Conservation (phyloP, 2,329 filamentous ascomycete species). For the Biscogniauxia mediterranea region DNA sequence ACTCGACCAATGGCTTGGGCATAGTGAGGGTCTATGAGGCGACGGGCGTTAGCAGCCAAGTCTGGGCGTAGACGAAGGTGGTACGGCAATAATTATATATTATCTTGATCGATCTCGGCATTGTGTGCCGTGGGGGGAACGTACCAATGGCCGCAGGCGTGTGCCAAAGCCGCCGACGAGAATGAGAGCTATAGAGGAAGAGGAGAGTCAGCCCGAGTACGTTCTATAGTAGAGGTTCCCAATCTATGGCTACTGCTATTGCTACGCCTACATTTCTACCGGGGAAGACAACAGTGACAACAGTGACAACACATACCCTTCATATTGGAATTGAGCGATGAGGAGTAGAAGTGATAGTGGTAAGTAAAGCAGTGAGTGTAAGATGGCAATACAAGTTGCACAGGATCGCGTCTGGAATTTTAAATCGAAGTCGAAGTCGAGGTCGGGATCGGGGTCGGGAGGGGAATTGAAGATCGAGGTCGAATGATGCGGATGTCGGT, state of each 20-base stretch:
- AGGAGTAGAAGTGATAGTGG: neutral
- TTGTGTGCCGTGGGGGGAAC: slow-evolving; percentile 32
- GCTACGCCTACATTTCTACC: neutral
- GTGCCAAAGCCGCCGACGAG: slow-evolving; percentile 99
- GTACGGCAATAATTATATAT: slow-evolving; percentile 2
- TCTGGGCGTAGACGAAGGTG: slow-evolving; percentile 7
- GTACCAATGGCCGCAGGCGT: slow-evolving; percentile 90
- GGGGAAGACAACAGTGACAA: neutral
- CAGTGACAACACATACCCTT: slow-evolving; percentile 35
- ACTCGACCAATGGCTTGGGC: slow-evolving; percentile 96
- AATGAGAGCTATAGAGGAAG: slow-evolving; percentile 72
- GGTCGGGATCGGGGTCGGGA: neutral
- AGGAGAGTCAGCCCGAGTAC: slow-evolving; percentile 11
- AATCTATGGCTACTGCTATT: slow-evolving; percentile 9
- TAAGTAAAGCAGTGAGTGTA: slow-evolving; percentile 1
- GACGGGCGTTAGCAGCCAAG: slow-evolving; percentile 23
- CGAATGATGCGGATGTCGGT: neutral
- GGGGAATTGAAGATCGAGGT: neutral
- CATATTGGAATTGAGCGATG: slow-evolving; percentile 30
- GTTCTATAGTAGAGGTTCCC: slow-evolving; percentile 6
- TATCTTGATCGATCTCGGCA: slow-evolving; percentile 6
- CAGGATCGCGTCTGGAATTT: neutral
- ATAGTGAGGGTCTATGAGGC: slow-evolving; percentile 80
- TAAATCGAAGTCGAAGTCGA: neutral
- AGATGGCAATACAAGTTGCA: neutral